These are phyloP conservation scores for Colletotrichum endophyticum DNA, from an alignment of 2,329 filamentous ascomycete genomes.

Conservation along the genomic window DNA sequence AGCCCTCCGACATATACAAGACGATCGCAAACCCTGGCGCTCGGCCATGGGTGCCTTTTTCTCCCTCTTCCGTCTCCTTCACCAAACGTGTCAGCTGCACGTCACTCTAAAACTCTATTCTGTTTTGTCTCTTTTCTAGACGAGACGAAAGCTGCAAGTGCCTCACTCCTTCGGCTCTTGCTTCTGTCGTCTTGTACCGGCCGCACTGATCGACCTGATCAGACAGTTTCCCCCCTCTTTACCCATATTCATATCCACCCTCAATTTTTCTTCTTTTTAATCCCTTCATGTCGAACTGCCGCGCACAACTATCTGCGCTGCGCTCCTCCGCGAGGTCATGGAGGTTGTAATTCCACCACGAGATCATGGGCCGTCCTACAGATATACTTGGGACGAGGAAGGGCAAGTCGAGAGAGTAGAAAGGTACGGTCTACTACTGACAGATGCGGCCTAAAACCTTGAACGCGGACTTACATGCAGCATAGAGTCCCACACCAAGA, in stretches of 20 bases:
- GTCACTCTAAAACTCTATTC: conserved; percentile 19
- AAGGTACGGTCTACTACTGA: background rate
- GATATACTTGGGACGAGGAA: conserved; percentile 22
- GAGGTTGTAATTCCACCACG: conserved; percentile 23
- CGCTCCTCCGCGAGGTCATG: conserved; percentile 18
- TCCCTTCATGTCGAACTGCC: conserved; percentile 15
- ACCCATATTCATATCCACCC: conserved; percentile 2
- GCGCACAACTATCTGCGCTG: conserved; percentile 1
- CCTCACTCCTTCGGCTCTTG: conserved; percentile 11
- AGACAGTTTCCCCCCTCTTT: background rate
- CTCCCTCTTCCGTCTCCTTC: conserved; percentile 10
- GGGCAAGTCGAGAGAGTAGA: conserved; percentile 21
- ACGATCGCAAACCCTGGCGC: conserved; percentile 15
- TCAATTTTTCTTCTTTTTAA: background rate
- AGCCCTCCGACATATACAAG: conserved; percentile 10
- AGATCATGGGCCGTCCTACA: conserved; percentile 21
- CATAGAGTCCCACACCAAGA: background rate
- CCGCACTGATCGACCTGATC: background rate
- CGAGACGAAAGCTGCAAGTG: conserved; percentile 11
- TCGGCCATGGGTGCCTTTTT: conserved; percentile 2
- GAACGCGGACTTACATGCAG: background rate
- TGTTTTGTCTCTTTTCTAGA: conserved; percentile 11
- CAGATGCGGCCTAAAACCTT: background rate
- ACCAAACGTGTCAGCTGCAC: conserved; percentile 21
- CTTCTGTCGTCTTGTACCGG: background rate